Evolutionary conservation across 768 basidiomycete species (phyloP).

Genomic region (Pleurotus platypus): DNA sequence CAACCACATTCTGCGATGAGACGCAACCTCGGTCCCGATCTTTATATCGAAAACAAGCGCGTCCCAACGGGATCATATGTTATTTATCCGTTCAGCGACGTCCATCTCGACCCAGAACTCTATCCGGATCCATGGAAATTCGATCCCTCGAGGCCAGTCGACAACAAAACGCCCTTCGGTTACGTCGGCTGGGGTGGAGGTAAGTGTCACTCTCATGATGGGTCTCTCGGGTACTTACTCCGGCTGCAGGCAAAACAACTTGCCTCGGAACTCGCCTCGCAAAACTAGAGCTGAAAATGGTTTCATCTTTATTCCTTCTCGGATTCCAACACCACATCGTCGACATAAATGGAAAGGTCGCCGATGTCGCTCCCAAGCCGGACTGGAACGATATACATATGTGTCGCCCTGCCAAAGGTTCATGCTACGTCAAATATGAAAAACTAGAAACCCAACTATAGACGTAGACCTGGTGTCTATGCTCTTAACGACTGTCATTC

Average conservation of each 20-base stretch:
- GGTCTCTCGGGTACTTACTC: no score
- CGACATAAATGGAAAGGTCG: conserved; percentile 45
- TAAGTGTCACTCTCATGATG: conserved; percentile 29
- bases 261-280: conserved; percentile 77
- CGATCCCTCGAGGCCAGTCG: conserved; percentile 56
- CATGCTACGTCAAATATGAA: conserved; percentile 53
- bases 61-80: conserved; percentile 75
- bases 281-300: conserved; percentile 68
- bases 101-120: conserved; percentile 68
- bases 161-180: conserved; percentile 42
- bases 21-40: conserved; percentile 70
- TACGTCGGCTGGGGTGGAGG: conserved; percentile 83
- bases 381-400: conserved; percentile 79
- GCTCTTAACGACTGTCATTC: neutral
- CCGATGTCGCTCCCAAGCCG: conserved; percentile 48
- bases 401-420: conserved; percentile 56
- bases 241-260: conserved; percentile 52
- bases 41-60: conserved; percentile 63
- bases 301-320: conserved; percentile 64
- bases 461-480: conserved; percentile 4
- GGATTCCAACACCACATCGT: conserved; percentile 60
- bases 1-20: conserved; percentile 83
- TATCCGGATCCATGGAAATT: conserved; percentile 80
- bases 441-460: conserved; percentile 33
- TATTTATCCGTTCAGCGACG: conserved; percentile 77